Evolutionary conservation across 2,329 filamentous ascomycete species (phyloP), one percentile per base, ranked within the genome.

Genomic region (Bertia moriformis): DNA sequence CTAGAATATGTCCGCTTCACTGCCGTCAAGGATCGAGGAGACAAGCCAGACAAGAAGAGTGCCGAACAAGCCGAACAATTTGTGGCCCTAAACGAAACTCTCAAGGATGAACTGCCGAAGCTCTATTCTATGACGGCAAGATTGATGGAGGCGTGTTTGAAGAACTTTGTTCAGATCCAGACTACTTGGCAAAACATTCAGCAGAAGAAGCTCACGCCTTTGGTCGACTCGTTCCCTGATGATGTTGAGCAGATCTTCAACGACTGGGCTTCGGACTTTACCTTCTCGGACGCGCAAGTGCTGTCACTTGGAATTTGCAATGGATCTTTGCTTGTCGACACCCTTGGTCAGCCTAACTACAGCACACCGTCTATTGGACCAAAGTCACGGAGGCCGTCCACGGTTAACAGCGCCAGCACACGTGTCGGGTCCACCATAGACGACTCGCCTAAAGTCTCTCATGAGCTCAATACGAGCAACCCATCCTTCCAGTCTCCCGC

Each of bases 91-190:
- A 82, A 81, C 47, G 71, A 78, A 20, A 72, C 75, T 12, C 63
- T 81, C 43, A 81, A 81, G 51, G 67, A 77, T 35, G 75, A 81
- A 48, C 61, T 82, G 42, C 75, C 75, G 5, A 68, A 67, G 47
- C 63, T 82, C 14, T 78, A 78, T 49, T 55, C 56, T 12, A 57
- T 76, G 40, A 79, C 76, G 2, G 72, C 69, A 27, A 69, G 67
- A 40, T 53, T 79, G 41, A 71, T 79, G 46, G 67, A 71, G 42
- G 63, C 63, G 2, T 73, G 72, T 43, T 58, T 79, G 43, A 62
- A 64, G 37, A 71, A 71, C 45, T 76, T 80, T 47, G 61, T 80
- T 40, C 63, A 73, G 36, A 62, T 78, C 12, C 73, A 79, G 48
- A 62, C 65, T 35, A 61, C 63, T 18, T 82, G 75, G 75, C 68